Base-by-base conservation (phyloP, 257 asterid species). In the Hygrophila difformis region DNA sequence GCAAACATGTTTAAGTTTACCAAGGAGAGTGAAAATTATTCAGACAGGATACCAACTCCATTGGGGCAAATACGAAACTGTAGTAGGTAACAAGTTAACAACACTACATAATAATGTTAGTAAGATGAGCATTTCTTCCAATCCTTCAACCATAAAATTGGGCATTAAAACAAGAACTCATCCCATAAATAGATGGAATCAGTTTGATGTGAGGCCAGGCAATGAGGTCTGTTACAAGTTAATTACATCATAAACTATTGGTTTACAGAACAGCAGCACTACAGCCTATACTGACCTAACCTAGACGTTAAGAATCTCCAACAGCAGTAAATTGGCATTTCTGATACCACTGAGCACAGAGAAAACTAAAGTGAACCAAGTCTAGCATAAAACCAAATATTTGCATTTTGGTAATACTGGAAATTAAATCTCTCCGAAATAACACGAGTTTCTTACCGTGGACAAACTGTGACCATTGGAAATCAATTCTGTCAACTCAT, bases 401-500 rank as follows among this genome's bases (percentile, higher is more conserved):
- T 26, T 16, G n/a, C n/a, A n/a, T n/a, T n/a, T n/a, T n/a, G n/a
- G n/a, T n/a, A n/a, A n/a, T n/a, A n/a, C n/a, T n/a, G n/a, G n/a
- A n/a, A n/a, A n/a, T n/a, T n/a, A n/a, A n/a, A n/a, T n/a, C n/a
- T n/a, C n/a, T n/a, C n/a, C n/a, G n/a, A n/a, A n/a, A n/a, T n/a
- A n/a, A n/a, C n/a, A n/a, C 54, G 62, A 53, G 1, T 39, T 26
- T 2, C 15, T 39, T 81, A 91, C 98, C 94, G 49, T 70, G 58
- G 96, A 86, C 51, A 86, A 96, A 40, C 89, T 70, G 59, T 73
- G 81, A 39, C 97, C 95, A 68, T 73, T 62, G 9, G 93, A 72
- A 28, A 82, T 74, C 63, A 91, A 55, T 60, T 72, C 77, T 34
- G 72, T 58, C 73, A 91, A 66, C 56, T 86, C 92, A 49, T 67